These are phyloP conservation scores for Cercospora sp. DNA, from an alignment of 2,329 filamentous ascomycete species.

Conservation along the genomic window DNA sequence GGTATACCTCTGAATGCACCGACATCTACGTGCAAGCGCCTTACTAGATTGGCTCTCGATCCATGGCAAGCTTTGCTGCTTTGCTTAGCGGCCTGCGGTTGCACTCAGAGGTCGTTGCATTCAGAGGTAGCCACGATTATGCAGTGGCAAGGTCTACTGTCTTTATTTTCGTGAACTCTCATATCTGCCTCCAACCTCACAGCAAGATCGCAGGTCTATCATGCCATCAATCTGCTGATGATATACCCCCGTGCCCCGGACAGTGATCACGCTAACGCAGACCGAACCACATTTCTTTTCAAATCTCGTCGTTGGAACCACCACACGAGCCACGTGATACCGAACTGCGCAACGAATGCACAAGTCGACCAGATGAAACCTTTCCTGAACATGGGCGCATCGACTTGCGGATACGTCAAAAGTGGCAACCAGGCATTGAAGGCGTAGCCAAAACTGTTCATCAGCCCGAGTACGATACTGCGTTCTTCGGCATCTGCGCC, in stretches of 20 bases:
- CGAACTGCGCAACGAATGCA: conserved; percentile 29
- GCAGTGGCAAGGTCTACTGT: no score
- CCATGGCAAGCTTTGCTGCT: no score
- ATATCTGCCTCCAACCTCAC: no score
- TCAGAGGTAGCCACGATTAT: no score
- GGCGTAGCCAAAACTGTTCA: conserved; percentile 71
- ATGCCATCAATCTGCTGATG: not conserved
- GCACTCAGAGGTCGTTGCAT: no score
- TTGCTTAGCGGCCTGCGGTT: no score
- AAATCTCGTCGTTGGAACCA: conserved; percentile 27
- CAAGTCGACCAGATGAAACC: conserved; percentile 30
- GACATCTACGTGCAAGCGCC: no score
- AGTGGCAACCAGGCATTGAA: conserved; percentile 69
- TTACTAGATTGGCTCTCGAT: no score
- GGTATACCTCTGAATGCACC: no score
- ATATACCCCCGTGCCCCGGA: no score
- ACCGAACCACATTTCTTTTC: conserved; percentile 16
- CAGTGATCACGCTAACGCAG: not conserved
- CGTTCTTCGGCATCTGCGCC: conserved; percentile 63
- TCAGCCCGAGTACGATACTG: conserved; percentile 63
- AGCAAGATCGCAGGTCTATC: not conserved
- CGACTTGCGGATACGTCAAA: conserved; percentile 29
- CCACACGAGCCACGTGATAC: conserved; percentile 30
- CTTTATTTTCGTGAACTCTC: no score
- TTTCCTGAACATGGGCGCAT: conserved; percentile 28